A percentile compares a stretch with the other conserved stretches of the same genome.
These are phyloP conservation scores for Phyllosticta ampelicida DNA, from an alignment of 2,329 filamentous ascomycete species.

Conservation along the genomic window DNA sequence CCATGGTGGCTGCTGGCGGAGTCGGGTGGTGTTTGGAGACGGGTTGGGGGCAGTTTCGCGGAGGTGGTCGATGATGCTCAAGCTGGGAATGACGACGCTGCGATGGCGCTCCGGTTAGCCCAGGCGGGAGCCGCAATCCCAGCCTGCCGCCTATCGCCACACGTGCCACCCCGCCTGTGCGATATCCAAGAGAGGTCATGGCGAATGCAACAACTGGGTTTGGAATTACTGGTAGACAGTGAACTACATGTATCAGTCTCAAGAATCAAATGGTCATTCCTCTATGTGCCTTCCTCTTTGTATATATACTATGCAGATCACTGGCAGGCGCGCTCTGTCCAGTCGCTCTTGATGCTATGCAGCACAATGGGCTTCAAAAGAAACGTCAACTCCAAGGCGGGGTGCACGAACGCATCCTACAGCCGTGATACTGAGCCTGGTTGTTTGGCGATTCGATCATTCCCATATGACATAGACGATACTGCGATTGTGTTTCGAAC, in stretches of 20 bases:
- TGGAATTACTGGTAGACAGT: neutral
- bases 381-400: too few species aligned
- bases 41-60: slow-evolving; percentile 7
- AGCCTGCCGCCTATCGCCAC: neutral
- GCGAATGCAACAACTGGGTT: neutral
- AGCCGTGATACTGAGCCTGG: too few species aligned
- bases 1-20: slow-evolving; percentile 38
- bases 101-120: slow-evolving; percentile 10
- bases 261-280: neutral
- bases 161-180: neutral
- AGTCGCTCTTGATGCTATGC: neutral
- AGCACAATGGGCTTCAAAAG: too few species aligned
- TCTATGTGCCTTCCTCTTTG: neutral
- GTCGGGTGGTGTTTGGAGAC: slow-evolving; percentile 30
- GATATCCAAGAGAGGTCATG: neutral
- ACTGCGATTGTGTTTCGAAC: too few species aligned
- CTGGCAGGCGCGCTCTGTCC: neutral
- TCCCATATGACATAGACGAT: too few species aligned
- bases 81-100: neutral
- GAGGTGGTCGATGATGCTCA: slow-evolving; percentile 3
- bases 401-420: too few species aligned
- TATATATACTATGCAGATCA: neutral
- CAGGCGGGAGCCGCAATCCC: neutral
- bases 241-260: too few species aligned
- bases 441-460: too few species aligned